Percentiles rank a stretch among this genome's conserved stretches.
These are phyloP conservation scores for Zasmidium cellare DNA, from an alignment of 2,329 filamentous ascomycete genomes.

Conservation along the genomic window DNA sequence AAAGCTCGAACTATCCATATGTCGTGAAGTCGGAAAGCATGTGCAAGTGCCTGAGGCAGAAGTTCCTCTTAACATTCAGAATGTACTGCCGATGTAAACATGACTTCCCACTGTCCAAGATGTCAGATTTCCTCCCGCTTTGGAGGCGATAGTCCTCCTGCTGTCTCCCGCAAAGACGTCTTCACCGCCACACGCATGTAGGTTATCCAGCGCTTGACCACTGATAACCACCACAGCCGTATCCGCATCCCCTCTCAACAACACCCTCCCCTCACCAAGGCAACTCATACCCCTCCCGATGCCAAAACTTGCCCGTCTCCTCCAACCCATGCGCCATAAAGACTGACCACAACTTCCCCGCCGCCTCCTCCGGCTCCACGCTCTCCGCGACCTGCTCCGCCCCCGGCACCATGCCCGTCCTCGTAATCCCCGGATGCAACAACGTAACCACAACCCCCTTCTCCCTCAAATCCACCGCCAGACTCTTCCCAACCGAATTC, in stretches of 20 bases:
- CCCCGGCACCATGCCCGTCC: constrained; percentile 35
- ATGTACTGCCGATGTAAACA: no score
- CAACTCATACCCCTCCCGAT: constrained; percentile 45
- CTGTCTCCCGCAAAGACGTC: no score
- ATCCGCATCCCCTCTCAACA: not conserved
- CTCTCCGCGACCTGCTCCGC: constrained; percentile 36
- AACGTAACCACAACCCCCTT: constrained; percentile 43
- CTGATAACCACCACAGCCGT: not conserved
- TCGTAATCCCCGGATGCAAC: constrained; percentile 48
- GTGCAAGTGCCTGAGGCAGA: no score
- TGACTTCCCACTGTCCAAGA: no score
- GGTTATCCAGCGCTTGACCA: not conserved
- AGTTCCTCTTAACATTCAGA: no score
- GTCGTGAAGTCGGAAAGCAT: not conserved
- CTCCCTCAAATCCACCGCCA: constrained; percentile 43
- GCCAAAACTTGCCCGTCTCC: constrained; percentile 47
- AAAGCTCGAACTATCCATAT: not conserved
- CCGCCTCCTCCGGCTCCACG: constrained; percentile 49
- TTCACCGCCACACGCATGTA: no score
- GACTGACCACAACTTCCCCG: constrained; percentile 45
- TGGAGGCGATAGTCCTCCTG: no score
- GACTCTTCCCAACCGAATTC: constrained; percentile 46
- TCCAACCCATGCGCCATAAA: constrained; percentile 41
- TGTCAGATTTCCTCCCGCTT: no score
- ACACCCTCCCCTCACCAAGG: constrained; percentile 43